These are phyloP conservation scores for Moniliophthora roreri DNA, from an alignment of 1,284 basidiomycete genomes.

Conservation along the genomic window DNA sequence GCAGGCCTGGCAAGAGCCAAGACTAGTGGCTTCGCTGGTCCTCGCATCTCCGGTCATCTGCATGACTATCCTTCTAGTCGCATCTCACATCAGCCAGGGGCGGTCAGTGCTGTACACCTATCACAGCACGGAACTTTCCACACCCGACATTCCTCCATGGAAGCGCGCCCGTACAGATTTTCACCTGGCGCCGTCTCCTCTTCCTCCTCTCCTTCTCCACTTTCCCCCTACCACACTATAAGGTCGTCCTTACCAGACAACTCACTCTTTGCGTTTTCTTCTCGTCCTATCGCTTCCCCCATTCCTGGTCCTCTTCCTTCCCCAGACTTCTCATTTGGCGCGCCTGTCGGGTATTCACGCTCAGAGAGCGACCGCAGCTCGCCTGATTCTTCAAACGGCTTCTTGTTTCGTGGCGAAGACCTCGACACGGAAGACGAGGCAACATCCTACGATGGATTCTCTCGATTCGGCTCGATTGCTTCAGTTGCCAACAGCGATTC, in stretches of 20 bases:
- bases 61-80: slow-evolving; percentile 7
- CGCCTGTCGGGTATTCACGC: slow-evolving; percentile 41
- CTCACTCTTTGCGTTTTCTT: slow-evolving; percentile 46
- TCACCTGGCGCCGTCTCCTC: slow-evolving; percentile 27
- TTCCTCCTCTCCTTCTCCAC: slow-evolving; percentile 37
- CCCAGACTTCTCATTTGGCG: slow-evolving; percentile 68
- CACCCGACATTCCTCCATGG: slow-evolving; percentile 23
- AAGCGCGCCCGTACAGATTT: slow-evolving; percentile 31
- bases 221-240: slow-evolving; percentile 36
- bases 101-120: neutral
- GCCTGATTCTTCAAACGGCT: slow-evolving; percentile 41
- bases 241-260: slow-evolving; percentile 49
- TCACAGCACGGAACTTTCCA: slow-evolving; percentile 13
- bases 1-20: slow-evolving; percentile 56
- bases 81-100: slow-evolving; percentile 3
- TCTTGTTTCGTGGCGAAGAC: slow-evolving; percentile 40
- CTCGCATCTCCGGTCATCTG: slow-evolving; percentile 32
- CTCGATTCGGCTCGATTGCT: slow-evolving; percentile 59
- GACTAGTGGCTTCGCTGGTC: slow-evolving; percentile 49
- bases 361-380: slow-evolving; percentile 50
- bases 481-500: slow-evolving; percentile 60
- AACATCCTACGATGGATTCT: slow-evolving; percentile 43
- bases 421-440: slow-evolving; percentile 48
- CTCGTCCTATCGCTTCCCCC: slow-evolving; percentile 50
- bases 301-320: slow-evolving; percentile 71